phyloP scores from a whole-genome alignment of 805 yeast species.

The Metschnikowia matae region DNA sequence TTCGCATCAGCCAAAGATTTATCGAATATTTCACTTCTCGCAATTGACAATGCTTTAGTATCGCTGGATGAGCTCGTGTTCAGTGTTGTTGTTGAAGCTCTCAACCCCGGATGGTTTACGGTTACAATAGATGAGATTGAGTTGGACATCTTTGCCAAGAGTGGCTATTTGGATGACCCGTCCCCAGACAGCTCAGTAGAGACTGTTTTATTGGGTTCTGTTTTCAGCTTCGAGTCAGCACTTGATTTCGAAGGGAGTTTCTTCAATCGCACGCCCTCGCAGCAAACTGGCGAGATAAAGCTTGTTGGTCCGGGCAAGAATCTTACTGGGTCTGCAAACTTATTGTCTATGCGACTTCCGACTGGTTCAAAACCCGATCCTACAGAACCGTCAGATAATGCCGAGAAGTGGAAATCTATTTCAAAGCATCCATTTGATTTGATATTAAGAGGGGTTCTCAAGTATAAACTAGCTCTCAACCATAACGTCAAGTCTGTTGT shows the following conservation, averaged over 20 bases:
- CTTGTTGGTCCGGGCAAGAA: constrained; percentile 66
- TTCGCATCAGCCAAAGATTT: constrained; percentile 85
- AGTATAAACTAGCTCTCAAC: constrained; percentile 67
- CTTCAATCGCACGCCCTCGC: constrained; percentile 54
- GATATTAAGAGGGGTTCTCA: constrained; percentile 76
- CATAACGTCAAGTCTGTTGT: constrained; percentile 51
- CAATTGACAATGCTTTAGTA: constrained; percentile 68
- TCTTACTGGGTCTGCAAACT: constrained; percentile 24
- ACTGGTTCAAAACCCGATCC: not conserved
- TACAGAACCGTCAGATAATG: constrained; percentile 31
- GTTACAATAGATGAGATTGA: constrained; percentile 62
- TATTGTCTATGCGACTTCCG: not conserved
- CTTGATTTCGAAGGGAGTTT: constrained; percentile 74
- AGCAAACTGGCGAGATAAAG: constrained; percentile 67
- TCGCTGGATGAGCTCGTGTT: constrained; percentile 83
- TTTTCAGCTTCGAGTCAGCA: constrained; percentile 64
- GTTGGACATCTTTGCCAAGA: constrained; percentile 80
- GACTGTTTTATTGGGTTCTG: constrained; percentile 74
- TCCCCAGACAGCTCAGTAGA: constrained; percentile 30
- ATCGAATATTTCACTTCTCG: constrained; percentile 55
- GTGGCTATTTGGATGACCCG: constrained; percentile 39
- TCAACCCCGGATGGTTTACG: constrained; percentile 82
- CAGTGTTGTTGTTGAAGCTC: constrained; percentile 70
- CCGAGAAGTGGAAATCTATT: constrained; percentile 67
- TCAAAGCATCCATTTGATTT: constrained; percentile 80